A percentile compares a stretch with the other conserved stretches of the same genome.
Evolutionary conservation across 2,329 filamentous ascomycete species (phyloP).

Genomic region (Botrytis fabae): DNA sequence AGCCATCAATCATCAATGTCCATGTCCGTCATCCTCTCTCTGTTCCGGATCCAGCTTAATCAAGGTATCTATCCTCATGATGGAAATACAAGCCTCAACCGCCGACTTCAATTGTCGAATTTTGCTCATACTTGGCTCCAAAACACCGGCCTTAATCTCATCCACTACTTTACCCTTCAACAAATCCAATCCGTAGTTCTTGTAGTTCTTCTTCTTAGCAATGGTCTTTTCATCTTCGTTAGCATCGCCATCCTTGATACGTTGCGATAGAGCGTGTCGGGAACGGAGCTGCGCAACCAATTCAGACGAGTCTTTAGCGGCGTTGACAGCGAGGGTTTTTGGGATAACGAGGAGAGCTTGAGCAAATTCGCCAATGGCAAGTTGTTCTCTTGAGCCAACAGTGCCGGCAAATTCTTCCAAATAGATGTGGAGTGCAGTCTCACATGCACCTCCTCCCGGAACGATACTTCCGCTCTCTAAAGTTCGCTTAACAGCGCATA

Average conservation of each 20-base stretch:
- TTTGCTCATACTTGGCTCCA: constrained; percentile 98
- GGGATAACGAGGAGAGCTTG: constrained; percentile 92
- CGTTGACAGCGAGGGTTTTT: constrained; percentile 95
- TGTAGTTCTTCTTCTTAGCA: constrained; percentile 94
- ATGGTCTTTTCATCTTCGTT: constrained; percentile 85
- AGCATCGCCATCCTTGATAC: constrained; percentile 80
- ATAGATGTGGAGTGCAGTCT: constrained; percentile 99
- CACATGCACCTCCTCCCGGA: constrained; percentile 91
- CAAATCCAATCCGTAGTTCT: constrained; percentile 96
- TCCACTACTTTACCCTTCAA: constrained; percentile 87
- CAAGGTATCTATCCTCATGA: constrained; percentile 98
- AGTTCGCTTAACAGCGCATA: constrained; percentile 95
- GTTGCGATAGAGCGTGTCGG: constrained; percentile 90
- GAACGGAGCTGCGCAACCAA: constrained; percentile 94
- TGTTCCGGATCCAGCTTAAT: constrained; percentile 96
- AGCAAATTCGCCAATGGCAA: constrained; percentile 96
- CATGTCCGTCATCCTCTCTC: constrained; percentile 80
- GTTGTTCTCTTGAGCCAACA: constrained; percentile 93
- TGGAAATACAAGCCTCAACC: constrained; percentile 96
- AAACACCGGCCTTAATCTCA: constrained; percentile 87
- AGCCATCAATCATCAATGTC: constrained; percentile 58
- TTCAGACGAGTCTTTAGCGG: constrained; percentile 93
- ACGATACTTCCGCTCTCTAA: constrained; percentile 96
- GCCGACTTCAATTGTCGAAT: constrained; percentile 97
- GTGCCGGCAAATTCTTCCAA: constrained; percentile 98